Evolutionary conservation across 1,284 basidiomycete genomes (phyloP).

Genomic region (Veloboletus limbatus): DNA sequence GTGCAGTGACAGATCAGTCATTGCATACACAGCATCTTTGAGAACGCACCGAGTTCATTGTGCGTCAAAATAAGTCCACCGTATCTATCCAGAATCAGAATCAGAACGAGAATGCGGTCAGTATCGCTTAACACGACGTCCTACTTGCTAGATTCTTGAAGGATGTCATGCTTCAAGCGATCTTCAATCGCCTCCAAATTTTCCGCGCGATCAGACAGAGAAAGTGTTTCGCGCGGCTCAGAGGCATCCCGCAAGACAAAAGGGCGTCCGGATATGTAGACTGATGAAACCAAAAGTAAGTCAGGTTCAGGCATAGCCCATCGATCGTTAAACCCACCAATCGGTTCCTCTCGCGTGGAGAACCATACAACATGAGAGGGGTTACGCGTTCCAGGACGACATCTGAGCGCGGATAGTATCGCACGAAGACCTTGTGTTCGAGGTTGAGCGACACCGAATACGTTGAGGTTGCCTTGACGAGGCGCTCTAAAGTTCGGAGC

Average conservation of each 20-base stretch:
- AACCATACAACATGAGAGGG: slow-evolving; percentile 80
- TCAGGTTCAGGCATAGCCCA: background rate
- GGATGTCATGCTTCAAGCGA: slow-evolving; percentile 88
- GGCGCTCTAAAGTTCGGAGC: slow-evolving; percentile 95
- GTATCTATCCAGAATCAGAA: slow-evolving; percentile 47
- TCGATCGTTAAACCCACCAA: slow-evolving; percentile 47
- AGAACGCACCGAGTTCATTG: slow-evolving; percentile 71
- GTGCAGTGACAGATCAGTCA: slow-evolving; percentile 5
- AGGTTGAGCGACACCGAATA: slow-evolving; percentile 94
- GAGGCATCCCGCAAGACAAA: slow-evolving; percentile 95
- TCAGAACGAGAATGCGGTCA: slow-evolving; percentile 3
- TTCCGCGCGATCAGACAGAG: slow-evolving; percentile 88
- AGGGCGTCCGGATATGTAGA: slow-evolving; percentile 92
- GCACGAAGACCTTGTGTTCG: slow-evolving; percentile 91
- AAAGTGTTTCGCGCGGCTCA: slow-evolving; percentile 78
- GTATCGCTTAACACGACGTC: slow-evolving; percentile 13
- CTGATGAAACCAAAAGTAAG: slow-evolving; percentile 28
- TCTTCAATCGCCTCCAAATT: slow-evolving; percentile 95
- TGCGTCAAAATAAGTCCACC: slow-evolving; percentile 93
- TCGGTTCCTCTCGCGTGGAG: slow-evolving; percentile 80
- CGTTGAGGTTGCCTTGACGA: slow-evolving; percentile 73
- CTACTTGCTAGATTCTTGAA: slow-evolving; percentile 81
- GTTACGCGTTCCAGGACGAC: slow-evolving; percentile 61
- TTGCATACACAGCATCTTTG: background rate
- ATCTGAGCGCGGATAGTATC: slow-evolving; percentile 85